A percentile compares a stretch with the other conserved stretches of the same genome.
Conservation (phyloP, 371 early-diverging fungal genomes). For the Rhizopus arrhizus region DNA sequence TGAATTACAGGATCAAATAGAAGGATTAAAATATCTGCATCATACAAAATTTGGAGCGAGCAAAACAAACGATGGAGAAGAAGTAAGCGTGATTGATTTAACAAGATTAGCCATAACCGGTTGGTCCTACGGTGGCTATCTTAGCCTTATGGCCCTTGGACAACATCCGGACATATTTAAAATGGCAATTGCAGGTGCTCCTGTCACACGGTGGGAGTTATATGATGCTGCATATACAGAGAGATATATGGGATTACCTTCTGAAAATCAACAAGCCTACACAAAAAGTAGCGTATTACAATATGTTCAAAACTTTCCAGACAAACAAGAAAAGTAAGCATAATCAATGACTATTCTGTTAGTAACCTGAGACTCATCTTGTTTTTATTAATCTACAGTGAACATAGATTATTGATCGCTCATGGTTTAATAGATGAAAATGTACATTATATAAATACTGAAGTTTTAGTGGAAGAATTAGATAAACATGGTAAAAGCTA, state of each 20-base stretch:
- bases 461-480: conserved; percentile 59
- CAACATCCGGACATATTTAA: conserved; percentile 68
- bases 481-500: conserved; percentile 63
- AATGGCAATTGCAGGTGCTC: conserved; percentile 77
- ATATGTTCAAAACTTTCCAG: conserved; percentile 62
- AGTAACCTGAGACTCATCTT: neutral
- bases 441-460: conserved; percentile 76
- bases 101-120: conserved; percentile 68
- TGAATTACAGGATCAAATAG: conserved; percentile 74
- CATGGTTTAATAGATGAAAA: conserved; percentile 86
- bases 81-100: conserved; percentile 55
- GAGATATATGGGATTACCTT: conserved; percentile 71
- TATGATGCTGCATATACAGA: conserved; percentile 85
- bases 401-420: conserved; percentile 69
- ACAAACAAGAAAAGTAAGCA: conserved; percentile 43
- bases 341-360: neutral
- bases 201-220: conserved; percentile 74
- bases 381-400: conserved; percentile 31
- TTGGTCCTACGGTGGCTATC: conserved; percentile 80
- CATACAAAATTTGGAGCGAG: conserved; percentile 53
- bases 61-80: conserved; percentile 9
- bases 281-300: conserved; percentile 55
- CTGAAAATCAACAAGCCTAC: conserved; percentile 58
- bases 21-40: conserved; percentile 60
- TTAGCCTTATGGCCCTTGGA: conserved; percentile 71